Conservation (phyloP, 1,284 basidiomycete genomes). For the Anthracocystis panici-leucophaei region DNA sequence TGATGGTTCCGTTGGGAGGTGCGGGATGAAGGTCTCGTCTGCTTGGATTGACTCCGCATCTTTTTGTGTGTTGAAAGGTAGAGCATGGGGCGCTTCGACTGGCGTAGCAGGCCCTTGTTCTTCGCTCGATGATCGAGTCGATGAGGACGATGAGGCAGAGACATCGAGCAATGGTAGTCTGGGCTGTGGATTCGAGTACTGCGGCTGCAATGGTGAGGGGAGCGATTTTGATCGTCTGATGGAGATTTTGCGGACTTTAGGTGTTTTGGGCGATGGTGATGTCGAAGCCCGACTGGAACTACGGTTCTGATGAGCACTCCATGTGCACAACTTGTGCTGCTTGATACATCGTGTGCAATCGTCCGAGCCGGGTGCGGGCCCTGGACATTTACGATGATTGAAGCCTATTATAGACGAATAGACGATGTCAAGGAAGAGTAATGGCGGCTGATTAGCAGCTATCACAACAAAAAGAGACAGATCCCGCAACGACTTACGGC, state of each 20-base stretch:
- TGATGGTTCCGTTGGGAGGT: not conserved
- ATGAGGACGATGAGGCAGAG: not conserved
- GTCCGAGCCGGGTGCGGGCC: constrained; percentile 13
- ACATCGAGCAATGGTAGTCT: not conserved
- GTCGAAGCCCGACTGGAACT: not conserved
- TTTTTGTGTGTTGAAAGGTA: no score
- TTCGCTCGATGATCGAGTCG: constrained; percentile 1
- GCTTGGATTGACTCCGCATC: not conserved
- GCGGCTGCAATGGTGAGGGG: not conserved
- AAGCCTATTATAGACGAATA: constrained; percentile 8
- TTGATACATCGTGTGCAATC: constrained; percentile 21
- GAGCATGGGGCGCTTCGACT: not conserved
- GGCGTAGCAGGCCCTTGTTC: not conserved
- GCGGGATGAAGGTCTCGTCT: not conserved
- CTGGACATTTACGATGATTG: constrained; percentile 40
- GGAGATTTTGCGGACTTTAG: not conserved
- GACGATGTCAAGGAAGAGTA: not conserved
- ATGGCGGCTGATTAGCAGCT: no score
- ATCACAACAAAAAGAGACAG: not conserved
- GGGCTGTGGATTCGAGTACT: not conserved
- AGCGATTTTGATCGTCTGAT: constrained; percentile 15
- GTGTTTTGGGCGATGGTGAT: constrained; percentile 12
- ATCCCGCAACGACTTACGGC: constrained; percentile 22
- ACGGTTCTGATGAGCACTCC: constrained; percentile 10
- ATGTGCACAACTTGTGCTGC: constrained; percentile 22